A percentile compares a stretch with the other conserved stretches of the same genome.
phyloP scores from a whole-genome alignment of 352 stramenopile genomes.

The Pythium monospermum region DNA sequence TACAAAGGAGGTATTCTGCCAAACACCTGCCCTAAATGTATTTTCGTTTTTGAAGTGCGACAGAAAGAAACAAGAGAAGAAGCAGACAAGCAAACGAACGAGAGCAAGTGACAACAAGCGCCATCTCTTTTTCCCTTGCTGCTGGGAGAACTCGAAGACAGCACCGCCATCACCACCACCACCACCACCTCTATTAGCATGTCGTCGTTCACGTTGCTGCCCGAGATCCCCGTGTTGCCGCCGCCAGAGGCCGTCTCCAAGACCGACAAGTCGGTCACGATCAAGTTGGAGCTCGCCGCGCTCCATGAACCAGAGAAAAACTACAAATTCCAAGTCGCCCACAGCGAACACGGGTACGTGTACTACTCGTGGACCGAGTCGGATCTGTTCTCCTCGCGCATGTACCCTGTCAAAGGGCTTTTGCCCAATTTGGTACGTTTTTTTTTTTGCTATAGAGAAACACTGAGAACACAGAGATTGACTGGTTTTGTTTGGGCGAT shows the following conservation, averaged over 20 bases:
- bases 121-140: no score
- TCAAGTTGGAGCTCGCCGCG: conserved; percentile 32
- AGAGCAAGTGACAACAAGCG: not conserved
- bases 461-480: not conserved
- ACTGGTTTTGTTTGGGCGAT: not conserved
- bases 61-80: not conserved
- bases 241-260: conserved; percentile 65
- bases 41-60: conserved; percentile 25
- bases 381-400: conserved; percentile 42
- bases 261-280: conserved; percentile 68
- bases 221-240: conserved; percentile 51
- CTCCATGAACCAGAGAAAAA: conserved; percentile 31
- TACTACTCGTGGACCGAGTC: conserved; percentile 87
- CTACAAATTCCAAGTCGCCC: conserved; percentile 64
- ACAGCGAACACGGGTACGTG: conserved; percentile 82
- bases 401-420: conserved; percentile 70
- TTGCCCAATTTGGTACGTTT: conserved; percentile 54
- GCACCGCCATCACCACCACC: not conserved
- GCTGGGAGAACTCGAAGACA: no score
- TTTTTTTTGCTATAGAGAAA: not conserved
- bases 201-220: conserved; percentile 45
- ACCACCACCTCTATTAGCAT: not conserved
- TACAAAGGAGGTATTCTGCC: conserved; percentile 4
- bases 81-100: not conserved
- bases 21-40: conserved; percentile 7